A percentile compares a stretch with the other conserved stretches of the same genome.
Evolutionary conservation across 306 rosid species (phyloP).

Genomic region (Mimosa bimucronata): DNA sequence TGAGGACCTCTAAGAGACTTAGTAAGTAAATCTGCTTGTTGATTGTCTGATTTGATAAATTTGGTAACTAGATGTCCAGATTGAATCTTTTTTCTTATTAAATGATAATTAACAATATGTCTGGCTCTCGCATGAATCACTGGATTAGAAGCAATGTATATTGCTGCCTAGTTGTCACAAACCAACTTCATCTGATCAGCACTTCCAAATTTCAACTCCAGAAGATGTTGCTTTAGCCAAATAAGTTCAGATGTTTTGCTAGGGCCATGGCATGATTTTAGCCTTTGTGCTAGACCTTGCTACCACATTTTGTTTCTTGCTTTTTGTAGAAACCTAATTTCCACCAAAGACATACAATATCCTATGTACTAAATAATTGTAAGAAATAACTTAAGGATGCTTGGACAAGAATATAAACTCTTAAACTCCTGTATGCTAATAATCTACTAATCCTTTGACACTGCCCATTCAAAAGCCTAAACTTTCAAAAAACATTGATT

Average conservation of each 20-base stretch:
- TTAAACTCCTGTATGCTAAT: neutral
- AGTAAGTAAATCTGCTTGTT: neutral
- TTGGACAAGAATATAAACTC: neutral
- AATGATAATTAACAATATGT: neutral
- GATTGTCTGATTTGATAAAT: neutral
- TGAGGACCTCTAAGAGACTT: too few relatives aligned
- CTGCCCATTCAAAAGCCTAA: neutral
- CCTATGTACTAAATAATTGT: neutral
- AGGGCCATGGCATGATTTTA: neutral
- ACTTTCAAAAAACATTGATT: neutral
- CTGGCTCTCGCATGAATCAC: neutral
- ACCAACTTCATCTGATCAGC: neutral
- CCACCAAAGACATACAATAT: neutral
- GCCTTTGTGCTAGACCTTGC: neutral
- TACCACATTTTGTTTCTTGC: neutral
- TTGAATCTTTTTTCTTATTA: neutral
- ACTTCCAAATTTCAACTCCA: neutral
- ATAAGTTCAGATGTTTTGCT: neutral
- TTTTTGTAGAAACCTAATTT: neutral
- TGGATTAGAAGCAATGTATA: neutral
- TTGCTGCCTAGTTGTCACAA: neutral
- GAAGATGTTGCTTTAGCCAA: neutral
- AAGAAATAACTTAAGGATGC: neutral
- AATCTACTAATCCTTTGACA: neutral
- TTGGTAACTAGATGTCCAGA: neutral